Base-by-base conservation (phyloP, 2,329 filamentous ascomycete genomes). In the Ascocoryne sarcoides region DNA sequence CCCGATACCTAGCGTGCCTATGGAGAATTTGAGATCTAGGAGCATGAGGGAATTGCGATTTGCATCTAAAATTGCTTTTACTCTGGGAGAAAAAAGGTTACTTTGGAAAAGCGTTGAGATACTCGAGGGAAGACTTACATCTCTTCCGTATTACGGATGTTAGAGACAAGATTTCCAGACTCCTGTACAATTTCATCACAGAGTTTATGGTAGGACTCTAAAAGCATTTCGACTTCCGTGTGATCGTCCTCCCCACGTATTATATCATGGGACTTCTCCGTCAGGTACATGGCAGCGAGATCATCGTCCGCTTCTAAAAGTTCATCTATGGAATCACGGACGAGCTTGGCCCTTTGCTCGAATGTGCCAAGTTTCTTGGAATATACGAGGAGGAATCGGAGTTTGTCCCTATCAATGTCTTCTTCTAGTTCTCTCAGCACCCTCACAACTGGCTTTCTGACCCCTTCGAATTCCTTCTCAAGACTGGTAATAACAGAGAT, bases 11-110 rank as follows among this genome's bases (percentile, higher is more conserved):
- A 98, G 76, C 1, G 92, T 96, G 42, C 88, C 86, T 45, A 98
- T 89, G 59, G 84, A 92, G 66, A 96, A 95, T 60, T 94, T 95
- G 53, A 98, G 79, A 49, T 96, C 92, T 21, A 96, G 75, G 14
- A 98, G 73, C 92, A 98, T 98, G 50, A 98, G 84, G 7, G 88
- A 84, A 67, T 98, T 98, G 51, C 92, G 89, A 61, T 98, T 98
- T 40, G 92, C 90, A 61, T 98, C 92, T 21, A 98, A 78, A 51
- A 98, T 98, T 17, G 92, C 92, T 61, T 92, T 93, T 47, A 95
- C 86, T 36, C 87, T 94, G 34, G 21, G 19, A 7, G 14, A 15
- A 12, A 10, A 43, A 29, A 45, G 57, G 10, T 17, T 30, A 12
- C 23, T 23, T 32, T 17, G 30, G 10, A 14, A 10, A 21, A 8